Evolutionary conservation across 2,329 filamentous ascomycete genomes (phyloP).

Genomic region (Botrytis elliptica): DNA sequence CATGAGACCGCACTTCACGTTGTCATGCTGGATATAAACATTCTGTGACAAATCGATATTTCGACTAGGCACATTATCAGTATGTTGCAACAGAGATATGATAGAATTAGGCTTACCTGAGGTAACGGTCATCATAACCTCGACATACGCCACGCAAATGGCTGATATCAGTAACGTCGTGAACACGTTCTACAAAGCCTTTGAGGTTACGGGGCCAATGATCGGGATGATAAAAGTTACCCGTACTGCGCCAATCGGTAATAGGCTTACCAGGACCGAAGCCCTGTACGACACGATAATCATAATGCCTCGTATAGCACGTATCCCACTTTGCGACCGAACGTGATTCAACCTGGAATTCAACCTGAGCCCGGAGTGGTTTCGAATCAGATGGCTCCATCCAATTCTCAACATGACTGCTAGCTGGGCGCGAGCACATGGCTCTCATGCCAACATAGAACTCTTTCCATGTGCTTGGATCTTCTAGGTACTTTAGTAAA

Average conservation of each 20-base stretch:
- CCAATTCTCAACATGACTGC: conserved; percentile 61
- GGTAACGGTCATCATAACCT: conserved; percentile 57
- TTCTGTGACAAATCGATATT: conserved; percentile 71
- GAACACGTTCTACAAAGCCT: conserved; percentile 56
- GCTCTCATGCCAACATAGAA: background rate
- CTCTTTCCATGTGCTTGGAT: background rate
- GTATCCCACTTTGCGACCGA: conserved; percentile 26
- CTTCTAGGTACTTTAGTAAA: background rate
- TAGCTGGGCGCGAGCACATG: conserved; percentile 51
- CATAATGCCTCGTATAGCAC: conserved; percentile 51
- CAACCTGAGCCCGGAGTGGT: background rate
- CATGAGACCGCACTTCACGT: conserved; percentile 53
- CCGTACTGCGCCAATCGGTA: conserved; percentile 56
- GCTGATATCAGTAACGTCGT: conserved; percentile 65
- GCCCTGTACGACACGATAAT: conserved; percentile 48
- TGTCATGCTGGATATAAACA: conserved; percentile 57
- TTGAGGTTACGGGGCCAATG: conserved; percentile 49
- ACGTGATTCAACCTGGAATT: conserved; percentile 34
- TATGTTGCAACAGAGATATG: conserved; percentile 10
- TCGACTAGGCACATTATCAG: conserved; percentile 42
- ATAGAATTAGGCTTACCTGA: conserved; percentile 46
- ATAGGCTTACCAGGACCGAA: conserved; percentile 53
- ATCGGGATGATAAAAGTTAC: conserved; percentile 49
- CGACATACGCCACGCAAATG: conserved; percentile 50
- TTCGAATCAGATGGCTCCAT: conserved; percentile 50